Percentiles rank a stretch among this genome's conserved stretches.
phyloP scores from a whole-genome alignment of 2,329 filamentous ascomycete species.

The Alternaria triticimaculans region DNA sequence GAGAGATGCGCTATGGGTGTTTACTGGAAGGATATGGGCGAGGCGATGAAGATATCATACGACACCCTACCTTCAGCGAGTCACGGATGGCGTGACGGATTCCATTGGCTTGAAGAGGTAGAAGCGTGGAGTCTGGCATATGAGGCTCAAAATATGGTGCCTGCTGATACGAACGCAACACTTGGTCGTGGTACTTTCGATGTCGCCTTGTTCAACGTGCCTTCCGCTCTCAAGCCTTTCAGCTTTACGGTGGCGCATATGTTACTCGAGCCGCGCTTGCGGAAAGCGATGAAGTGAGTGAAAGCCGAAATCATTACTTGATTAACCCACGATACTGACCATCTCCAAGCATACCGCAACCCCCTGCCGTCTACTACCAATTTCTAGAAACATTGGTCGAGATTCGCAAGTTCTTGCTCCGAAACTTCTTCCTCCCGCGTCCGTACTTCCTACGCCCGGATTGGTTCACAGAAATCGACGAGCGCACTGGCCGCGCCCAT shows the following conservation, averaged over 20 bases:
- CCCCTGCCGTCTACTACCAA: neutral
- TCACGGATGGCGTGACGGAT: constrained; percentile 54
- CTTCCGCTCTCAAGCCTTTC: constrained; percentile 52
- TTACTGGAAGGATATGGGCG: constrained; percentile 73
- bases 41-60: constrained; percentile 70
- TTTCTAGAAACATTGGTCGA: constrained; percentile 46
- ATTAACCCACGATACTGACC: neutral
- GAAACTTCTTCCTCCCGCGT: constrained; percentile 68
- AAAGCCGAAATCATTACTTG: too few species aligned
- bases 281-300: constrained; percentile 66
- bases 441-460: constrained; percentile 50
- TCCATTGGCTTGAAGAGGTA: constrained; percentile 62
- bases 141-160: constrained; percentile 65
- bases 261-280: constrained; percentile 69
- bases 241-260: constrained; percentile 61
- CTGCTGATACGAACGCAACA: constrained; percentile 44
- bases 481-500: constrained; percentile 43
- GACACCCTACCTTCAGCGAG: constrained; percentile 51
- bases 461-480: constrained; percentile 46
- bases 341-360: neutral
- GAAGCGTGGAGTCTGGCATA: constrained; percentile 62
- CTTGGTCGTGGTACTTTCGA: constrained; percentile 66
- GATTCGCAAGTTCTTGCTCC: constrained; percentile 61
- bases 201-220: constrained; percentile 66
- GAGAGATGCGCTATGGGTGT: constrained; percentile 67